Percentiles rank a stretch among this genome's conserved stretches.
These are phyloP conservation scores for Trichomonascaceae sp. DNA, from an alignment of 1,139 yeast genomes.

Conservation along the genomic window DNA sequence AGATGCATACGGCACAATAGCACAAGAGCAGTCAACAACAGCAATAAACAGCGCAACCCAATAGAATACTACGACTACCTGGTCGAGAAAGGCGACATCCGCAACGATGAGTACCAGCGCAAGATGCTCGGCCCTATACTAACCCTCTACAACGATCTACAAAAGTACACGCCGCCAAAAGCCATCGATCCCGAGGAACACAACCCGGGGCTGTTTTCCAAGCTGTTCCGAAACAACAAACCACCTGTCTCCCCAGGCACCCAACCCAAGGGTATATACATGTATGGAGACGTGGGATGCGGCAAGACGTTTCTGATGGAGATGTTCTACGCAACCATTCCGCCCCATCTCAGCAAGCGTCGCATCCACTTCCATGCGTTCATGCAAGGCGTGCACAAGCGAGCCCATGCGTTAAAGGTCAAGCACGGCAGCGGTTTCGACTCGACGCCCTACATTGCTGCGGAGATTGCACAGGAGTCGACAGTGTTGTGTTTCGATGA, in stretches of 20 bases:
- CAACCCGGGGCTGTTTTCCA: too few species aligned
- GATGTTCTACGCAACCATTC: slow-evolving; percentile 73
- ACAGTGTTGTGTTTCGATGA: slow-evolving; percentile 89
- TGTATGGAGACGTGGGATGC: slow-evolving; percentile 96
- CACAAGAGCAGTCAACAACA: too few species aligned
- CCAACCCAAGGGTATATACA: slow-evolving; percentile 69
- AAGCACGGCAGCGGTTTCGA: slow-evolving; percentile 59
- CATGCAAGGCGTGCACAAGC: slow-evolving; percentile 86
- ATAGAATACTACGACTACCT: slow-evolving; percentile 46
- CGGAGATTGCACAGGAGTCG: slow-evolving; percentile 63
- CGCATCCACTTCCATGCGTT: slow-evolving; percentile 92
- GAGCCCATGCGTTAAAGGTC: slow-evolving; percentile 62
- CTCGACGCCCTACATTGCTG: slow-evolving; percentile 72
- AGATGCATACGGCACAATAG: too few species aligned
- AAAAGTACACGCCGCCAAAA: slow-evolving; percentile 16
- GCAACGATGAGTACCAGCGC: slow-evolving; percentile 55
- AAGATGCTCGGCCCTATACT: slow-evolving; percentile 7
- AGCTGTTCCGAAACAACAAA: slow-evolving; percentile 11
- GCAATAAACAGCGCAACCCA: too few species aligned
- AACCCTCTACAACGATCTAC: background rate
- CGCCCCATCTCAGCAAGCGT: slow-evolving; percentile 57
- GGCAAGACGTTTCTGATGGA: slow-evolving; percentile 99
- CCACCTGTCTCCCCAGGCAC: slow-evolving; percentile 15
- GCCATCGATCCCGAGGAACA: too few species aligned
- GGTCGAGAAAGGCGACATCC: slow-evolving; percentile 39